Conservation (phyloP, 2,329 filamentous ascomycete species). For the Alternaria sp. region DNA sequence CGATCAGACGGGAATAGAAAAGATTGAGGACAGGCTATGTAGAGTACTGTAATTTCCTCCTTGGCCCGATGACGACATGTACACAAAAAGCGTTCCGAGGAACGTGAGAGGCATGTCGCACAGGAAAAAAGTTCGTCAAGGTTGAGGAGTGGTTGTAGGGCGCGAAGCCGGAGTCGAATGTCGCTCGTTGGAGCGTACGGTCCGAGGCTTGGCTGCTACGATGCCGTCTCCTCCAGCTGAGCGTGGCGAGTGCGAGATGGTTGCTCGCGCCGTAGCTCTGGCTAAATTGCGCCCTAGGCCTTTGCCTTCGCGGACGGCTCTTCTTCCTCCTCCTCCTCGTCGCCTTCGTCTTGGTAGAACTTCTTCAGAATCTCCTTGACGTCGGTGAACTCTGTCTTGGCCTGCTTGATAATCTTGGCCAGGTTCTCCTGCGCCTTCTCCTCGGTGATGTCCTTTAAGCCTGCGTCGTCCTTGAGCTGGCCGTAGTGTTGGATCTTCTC, state of each 20-base stretch:
- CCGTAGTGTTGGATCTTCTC: constrained; percentile 97
- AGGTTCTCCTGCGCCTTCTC: constrained; percentile 73
- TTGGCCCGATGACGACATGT: constrained; percentile 21
- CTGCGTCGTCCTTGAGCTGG: constrained; percentile 80
- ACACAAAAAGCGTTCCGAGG: constrained; percentile 13
- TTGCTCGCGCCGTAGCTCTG: constrained; percentile 15
- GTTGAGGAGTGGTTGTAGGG: constrained; percentile 8
- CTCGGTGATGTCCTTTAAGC: constrained; percentile 70
- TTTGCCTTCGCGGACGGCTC: constrained; percentile 6
- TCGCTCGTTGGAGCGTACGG: constrained; percentile 7
- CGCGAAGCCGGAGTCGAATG: constrained; percentile 8
- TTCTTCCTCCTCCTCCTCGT: constrained; percentile 50
- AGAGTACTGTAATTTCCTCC: constrained; percentile 9
- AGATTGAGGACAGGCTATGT: constrained; percentile 17
- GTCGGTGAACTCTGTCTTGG: constrained; percentile 79
- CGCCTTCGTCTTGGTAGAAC: constrained; percentile 69
- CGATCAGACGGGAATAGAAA: constrained; percentile 2
- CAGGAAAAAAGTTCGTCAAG: constrained; percentile 13
- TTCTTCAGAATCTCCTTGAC: constrained; percentile 73
- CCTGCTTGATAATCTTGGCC: constrained; percentile 71
- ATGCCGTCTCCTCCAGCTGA: constrained; percentile 2
- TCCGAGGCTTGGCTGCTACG: constrained; percentile 3
- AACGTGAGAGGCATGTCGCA: constrained; percentile 8
- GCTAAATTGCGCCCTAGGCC: constrained; percentile 1
- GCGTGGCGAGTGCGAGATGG: constrained; percentile 19